phyloP scores from a whole-genome alignment of 441 rosid species.

The Raphanus hybrid region DNA sequence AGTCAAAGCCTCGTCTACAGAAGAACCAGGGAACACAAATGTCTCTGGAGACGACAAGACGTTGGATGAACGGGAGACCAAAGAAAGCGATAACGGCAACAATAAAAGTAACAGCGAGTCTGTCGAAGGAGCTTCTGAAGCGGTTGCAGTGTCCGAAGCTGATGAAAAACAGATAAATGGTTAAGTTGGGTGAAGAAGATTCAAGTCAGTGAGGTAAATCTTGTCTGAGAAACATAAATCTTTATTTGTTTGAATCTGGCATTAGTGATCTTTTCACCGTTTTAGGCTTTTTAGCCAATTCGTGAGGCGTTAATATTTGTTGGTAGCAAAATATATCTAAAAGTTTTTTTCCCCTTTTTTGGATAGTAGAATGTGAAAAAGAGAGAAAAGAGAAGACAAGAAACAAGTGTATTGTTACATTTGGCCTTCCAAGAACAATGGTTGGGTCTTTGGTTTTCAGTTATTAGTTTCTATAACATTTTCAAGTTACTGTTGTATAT shows the following conservation, averaged over 20 bases:
- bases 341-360: not conserved
- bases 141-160: conserved; percentile 40
- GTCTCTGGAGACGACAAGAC: conserved; percentile 47
- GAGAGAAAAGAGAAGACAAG: not conserved
- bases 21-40: conserved; percentile 34
- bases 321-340: conserved; percentile 39
- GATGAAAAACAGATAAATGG: conserved; percentile 46
- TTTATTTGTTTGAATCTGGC: conserved; percentile 24
- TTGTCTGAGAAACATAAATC: conserved; percentile 31
- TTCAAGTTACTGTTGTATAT: conserved; percentile 24
- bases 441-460: conserved; percentile 27
- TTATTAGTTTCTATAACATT: conserved; percentile 8
- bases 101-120: conserved; percentile 26
- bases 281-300: conserved; percentile 33
- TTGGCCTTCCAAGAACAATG: conserved; percentile 36
- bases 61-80: conserved; percentile 29
- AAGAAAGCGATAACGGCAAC: conserved; percentile 17
- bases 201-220: conserved; percentile 55
- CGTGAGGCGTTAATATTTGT: conserved; percentile 46
- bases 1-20: conserved; percentile 43
- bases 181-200: conserved; percentile 40
- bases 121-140: conserved; percentile 30
- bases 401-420: conserved; percentile 34
- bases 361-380: conserved; percentile 36
- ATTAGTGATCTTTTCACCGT: conserved; percentile 33